Base-by-base conservation (phyloP, 306 rosid species). In the Inga laurina region DNA sequence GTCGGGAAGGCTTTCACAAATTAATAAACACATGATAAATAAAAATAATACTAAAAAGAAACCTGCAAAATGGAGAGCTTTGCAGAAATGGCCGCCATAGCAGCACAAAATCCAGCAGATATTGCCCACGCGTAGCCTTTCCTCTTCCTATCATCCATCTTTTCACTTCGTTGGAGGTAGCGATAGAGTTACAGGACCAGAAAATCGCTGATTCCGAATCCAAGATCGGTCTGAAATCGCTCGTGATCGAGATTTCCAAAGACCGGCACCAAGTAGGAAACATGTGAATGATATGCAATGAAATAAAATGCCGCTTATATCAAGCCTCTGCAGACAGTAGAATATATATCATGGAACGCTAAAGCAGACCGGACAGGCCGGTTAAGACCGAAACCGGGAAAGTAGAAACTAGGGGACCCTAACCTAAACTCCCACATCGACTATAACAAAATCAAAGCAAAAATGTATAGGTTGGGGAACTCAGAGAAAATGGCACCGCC, bases 1-100 rank as follows among this genome's bases (percentile, higher is more conserved):
- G 35, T 27, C 2, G 3, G 7, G 1, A 27, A 24, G 61, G 61
- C 27, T 48, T 74, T 4, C 64, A 15, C 3, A 74, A 72, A 72
- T 46, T 45, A 72, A 72, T 24, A 64, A 30, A 64, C 39, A 12
- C 6, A 72, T 6, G 0, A 72, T 21, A 1, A 45, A 70, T 34
- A 18, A 39, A 19, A 44, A 44, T 71, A 43, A 75, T 8, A 57
- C 8, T 9, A 37, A 22, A 12, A 43, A 4, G 9, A 14, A 15
- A 87, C 93, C 92, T 85, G 89, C 75, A 76, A 77, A 56, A 86
- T 45, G 82, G 89, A 77, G 34, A 85, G 80, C 92, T 91, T 91
- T 1, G 93, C 93, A 59, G 91, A 85, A 79, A 91, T 75, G 82
- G 95, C 93, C 43, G 91, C 91, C 8, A 90, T 84, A 75, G 92